Evolutionary conservation across 306 rosid genomes (phyloP).

Genomic region (Dalbergia cochinchinensis): DNA sequence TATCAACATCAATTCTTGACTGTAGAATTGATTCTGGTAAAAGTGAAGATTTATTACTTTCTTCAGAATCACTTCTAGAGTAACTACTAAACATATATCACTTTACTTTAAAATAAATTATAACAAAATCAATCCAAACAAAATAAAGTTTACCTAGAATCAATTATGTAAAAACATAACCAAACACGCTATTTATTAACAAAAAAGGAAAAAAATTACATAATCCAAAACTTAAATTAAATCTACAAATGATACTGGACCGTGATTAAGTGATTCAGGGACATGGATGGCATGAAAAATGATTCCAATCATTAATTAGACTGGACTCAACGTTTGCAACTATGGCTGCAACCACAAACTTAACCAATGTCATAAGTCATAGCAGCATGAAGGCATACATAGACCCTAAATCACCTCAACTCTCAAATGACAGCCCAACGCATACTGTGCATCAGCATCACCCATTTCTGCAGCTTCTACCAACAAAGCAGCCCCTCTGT

Average conservation of each 20-base stretch:
- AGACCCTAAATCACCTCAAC: conserved; percentile 74
- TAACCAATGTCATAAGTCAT: background rate
- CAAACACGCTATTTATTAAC: background rate
- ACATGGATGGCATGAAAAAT: conserved; percentile 13
- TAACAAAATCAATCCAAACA: no score
- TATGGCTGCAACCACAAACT: conserved; percentile 20
- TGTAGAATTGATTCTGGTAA: no score
- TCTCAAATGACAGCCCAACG: conserved; percentile 85
- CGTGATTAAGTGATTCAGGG: conserved; percentile 5
- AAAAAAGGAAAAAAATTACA: background rate
- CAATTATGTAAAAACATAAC: no score
- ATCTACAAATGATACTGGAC: background rate
- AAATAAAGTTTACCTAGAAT: no score
- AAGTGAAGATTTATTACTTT: no score
- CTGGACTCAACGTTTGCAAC: conserved; percentile 4
- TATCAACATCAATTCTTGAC: no score
- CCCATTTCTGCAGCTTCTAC: conserved; percentile 98
- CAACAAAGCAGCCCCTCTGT: conserved; percentile 87
- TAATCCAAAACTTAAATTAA: conserved; percentile 15
- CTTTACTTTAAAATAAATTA: no score
- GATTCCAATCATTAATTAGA: background rate
- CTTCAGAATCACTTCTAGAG: no score
- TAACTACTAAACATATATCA: no score
- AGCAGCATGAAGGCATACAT: conserved; percentile 16
- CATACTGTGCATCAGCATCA: conserved; percentile 87